phyloP scores from a whole-genome alignment of 768 basidiomycete genomes.

The Leccinum longicurvipes region DNA sequence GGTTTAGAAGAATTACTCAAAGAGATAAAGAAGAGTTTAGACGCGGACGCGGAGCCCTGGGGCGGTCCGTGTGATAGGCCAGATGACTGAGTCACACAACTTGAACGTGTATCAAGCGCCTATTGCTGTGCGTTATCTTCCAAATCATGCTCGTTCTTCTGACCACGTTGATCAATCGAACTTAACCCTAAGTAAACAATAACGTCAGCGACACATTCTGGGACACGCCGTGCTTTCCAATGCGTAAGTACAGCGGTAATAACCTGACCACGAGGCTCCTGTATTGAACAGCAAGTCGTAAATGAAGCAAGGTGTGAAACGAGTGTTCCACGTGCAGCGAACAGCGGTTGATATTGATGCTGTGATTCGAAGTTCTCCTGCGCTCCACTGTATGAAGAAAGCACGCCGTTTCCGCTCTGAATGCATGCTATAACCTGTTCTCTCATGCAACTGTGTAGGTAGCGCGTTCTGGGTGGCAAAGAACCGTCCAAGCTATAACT shows the following conservation, averaged over 20 bases:
- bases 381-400: neutral
- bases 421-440: neutral
- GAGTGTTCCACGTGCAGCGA: neutral
- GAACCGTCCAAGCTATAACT: conserved; percentile 6
- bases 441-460: conserved; percentile 1
- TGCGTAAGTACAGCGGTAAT: neutral
- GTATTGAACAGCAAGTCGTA: neutral
- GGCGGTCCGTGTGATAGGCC: too few relatives aligned
- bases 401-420: neutral
- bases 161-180: neutral
- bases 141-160: neutral
- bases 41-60: neutral
- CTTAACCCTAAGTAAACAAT: neutral
- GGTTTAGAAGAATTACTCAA: too few relatives aligned
- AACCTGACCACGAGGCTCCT: neutral
- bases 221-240: neutral
- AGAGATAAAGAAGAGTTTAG: too few relatives aligned
- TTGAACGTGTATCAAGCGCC: neutral
- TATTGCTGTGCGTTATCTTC: neutral
- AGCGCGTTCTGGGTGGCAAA: conserved; percentile 3
- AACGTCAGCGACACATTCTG: conserved; percentile 3
- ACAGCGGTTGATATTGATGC: neutral
- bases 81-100: too few relatives aligned
- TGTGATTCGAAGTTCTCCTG: neutral
- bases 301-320: neutral